phyloP scores from a whole-genome alignment of 1,139 yeast species.

The Fermentozyma sake region DNA sequence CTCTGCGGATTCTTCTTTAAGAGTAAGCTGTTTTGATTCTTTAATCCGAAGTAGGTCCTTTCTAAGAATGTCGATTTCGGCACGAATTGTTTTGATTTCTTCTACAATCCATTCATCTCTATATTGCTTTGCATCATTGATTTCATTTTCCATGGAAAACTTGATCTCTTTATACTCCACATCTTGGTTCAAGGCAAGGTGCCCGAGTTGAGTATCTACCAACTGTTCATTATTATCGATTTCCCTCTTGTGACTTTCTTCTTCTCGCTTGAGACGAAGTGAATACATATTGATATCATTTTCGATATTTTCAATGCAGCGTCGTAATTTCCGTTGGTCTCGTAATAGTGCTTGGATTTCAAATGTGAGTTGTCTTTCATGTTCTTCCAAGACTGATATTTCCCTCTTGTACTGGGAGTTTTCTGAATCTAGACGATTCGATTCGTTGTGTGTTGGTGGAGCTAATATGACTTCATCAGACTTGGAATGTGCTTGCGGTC shows the following conservation, averaged over 20 bases:
- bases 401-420: too few species aligned
- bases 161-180: slow-evolving; percentile 28
- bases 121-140: slow-evolving; percentile 22
- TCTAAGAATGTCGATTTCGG: slow-evolving; percentile 8
- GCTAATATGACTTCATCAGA: too few species aligned
- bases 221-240: slow-evolving; percentile 9
- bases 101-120: slow-evolving; percentile 20
- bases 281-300: slow-evolving; percentile 9
- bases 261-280: slow-evolving; percentile 1
- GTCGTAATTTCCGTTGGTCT: slow-evolving; percentile 2
- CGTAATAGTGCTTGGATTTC: too few species aligned
- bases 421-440: too few species aligned
- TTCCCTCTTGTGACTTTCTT: slow-evolving; percentile 5
- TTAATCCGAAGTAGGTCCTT: slow-evolving; percentile 10
- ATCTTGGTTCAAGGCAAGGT: slow-evolving; percentile 14
- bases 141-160: slow-evolving; percentile 28
- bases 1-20: slow-evolving; percentile 14
- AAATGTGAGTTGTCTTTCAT: too few species aligned
- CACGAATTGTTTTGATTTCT: slow-evolving; percentile 15
- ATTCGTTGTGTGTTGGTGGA: too few species aligned
- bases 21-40: slow-evolving; percentile 8
- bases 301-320: slow-evolving; percentile 7
- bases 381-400: too few species aligned
- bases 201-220: slow-evolving; percentile 10
- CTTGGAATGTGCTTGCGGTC: too few species aligned